Conservation (phyloP, 805 yeast genomes). For the Metschnikowia chrysomelidarum region DNA sequence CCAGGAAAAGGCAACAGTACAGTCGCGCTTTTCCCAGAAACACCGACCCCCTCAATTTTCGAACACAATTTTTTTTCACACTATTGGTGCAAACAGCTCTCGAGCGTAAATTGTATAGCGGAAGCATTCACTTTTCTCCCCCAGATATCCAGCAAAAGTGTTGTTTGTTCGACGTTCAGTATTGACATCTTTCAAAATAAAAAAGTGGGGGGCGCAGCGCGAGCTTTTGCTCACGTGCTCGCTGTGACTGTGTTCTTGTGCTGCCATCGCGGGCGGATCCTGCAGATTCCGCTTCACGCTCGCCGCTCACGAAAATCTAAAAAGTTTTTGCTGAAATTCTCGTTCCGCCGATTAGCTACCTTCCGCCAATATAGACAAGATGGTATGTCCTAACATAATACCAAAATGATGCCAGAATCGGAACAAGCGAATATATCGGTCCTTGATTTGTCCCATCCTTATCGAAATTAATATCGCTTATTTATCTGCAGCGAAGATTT, state of each 20-base stretch:
- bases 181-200: too few species aligned
- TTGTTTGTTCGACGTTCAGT: too few species aligned
- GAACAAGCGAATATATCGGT: not conserved
- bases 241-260: conserved; percentile 18
- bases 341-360: conserved; percentile 18
- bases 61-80: too few species aligned
- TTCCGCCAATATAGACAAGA: conserved; percentile 22
- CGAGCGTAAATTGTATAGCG: too few species aligned
- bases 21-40: too few species aligned
- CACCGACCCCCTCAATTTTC: too few species aligned
- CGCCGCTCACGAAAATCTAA: conserved; percentile 17
- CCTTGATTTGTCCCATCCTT: not conserved
- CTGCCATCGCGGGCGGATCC: conserved; percentile 11
- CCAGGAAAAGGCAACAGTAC: too few species aligned
- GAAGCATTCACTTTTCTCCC: too few species aligned
- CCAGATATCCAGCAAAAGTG: too few species aligned
- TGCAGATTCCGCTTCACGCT: conserved; percentile 16
- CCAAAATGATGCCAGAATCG: not conserved
- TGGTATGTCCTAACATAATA: conserved; percentile 19
- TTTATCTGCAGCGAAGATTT: too few species aligned
- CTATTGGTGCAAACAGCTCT: too few species aligned
- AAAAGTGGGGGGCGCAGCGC: not conserved
- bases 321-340: conserved; percentile 21
- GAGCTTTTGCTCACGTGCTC: conserved; percentile 15
- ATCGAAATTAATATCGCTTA: too few species aligned